Conservation (phyloP, 176 grass and related monocot species). For the Ensete ventricosum region DNA sequence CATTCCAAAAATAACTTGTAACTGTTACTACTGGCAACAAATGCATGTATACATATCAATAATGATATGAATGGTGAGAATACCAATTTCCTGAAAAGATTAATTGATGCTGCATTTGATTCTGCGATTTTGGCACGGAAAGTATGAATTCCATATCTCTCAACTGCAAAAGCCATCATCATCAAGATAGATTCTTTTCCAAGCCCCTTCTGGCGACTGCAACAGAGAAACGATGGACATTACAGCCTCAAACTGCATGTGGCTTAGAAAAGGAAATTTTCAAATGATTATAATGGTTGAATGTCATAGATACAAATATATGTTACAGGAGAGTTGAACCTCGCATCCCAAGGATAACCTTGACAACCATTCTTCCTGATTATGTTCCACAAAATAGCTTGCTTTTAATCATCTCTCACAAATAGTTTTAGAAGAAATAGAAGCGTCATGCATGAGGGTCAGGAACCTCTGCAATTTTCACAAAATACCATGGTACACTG, state of each 20-base stretch:
- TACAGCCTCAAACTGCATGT: neutral
- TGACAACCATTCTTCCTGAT: no score
- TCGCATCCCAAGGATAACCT: no score
- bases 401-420: no score
- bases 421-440: no score
- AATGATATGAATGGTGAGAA: neutral
- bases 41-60: neutral
- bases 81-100: constrained; percentile 81
- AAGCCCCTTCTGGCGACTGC: constrained; percentile 69
- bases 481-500: no score
- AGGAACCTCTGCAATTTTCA: no score
- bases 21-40: neutral
- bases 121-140: constrained; percentile 85
- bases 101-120: constrained; percentile 65
- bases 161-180: constrained; percentile 82
- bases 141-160: constrained; percentile 58
- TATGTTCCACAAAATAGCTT: no score
- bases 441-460: no score
- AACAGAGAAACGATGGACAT: neutral
- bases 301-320: neutral
- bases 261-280: neutral
- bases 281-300: neutral
- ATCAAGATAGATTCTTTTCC: constrained; percentile 55
- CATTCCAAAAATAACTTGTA: neutral
- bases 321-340: no score